Evolutionary conservation across 768 basidiomycete genomes (phyloP).

Genomic region (Leccinum longicurvipes): DNA sequence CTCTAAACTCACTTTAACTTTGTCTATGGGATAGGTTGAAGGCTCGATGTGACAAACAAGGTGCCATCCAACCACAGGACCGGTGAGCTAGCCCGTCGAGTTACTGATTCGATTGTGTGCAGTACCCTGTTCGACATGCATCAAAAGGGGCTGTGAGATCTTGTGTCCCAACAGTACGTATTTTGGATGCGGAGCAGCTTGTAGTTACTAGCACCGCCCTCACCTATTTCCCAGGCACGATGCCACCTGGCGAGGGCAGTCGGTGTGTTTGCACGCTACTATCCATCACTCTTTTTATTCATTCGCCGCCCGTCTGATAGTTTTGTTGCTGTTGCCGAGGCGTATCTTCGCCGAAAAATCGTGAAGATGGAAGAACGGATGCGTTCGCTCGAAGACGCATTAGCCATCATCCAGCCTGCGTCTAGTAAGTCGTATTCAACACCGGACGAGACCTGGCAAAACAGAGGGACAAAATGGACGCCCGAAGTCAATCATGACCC

Average conservation of each 20-base stretch:
- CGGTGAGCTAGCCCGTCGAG: not conserved
- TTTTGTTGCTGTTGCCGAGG: slow-evolving; percentile 51
- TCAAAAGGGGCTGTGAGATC: slow-evolving; percentile 45
- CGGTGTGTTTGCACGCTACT: slow-evolving; percentile 33
- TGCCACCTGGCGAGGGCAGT: slow-evolving; percentile 54
- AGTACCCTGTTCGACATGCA: slow-evolving; percentile 41
- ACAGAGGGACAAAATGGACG: slow-evolving; percentile 31
- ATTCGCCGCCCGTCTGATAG: slow-evolving; percentile 20
- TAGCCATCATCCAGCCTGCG: slow-evolving; percentile 45
- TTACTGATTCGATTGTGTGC: slow-evolving; percentile 1
- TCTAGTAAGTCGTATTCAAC: slow-evolving; percentile 42
- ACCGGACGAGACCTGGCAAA: slow-evolving; percentile 23
- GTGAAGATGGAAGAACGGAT: slow-evolving; percentile 47
- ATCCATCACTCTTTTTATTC: not conserved
- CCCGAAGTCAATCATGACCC: slow-evolving; percentile 8
- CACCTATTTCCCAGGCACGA: slow-evolving; percentile 35
- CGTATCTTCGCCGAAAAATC: slow-evolving; percentile 48
- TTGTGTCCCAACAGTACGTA: slow-evolving; percentile 50
- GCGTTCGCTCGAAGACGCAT: slow-evolving; percentile 52
- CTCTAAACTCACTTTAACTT: not conserved
- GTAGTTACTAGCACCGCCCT: not conserved
- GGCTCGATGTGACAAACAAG: slow-evolving; percentile 26
- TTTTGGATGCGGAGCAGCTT: not conserved
- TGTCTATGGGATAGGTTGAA: slow-evolving; percentile 20
- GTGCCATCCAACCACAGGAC: not conserved